Evolutionary conservation across 208 protist genomes (phyloP), one percentile per base, ranked within the genome.

Genomic region (Crithidia sp.): DNA sequence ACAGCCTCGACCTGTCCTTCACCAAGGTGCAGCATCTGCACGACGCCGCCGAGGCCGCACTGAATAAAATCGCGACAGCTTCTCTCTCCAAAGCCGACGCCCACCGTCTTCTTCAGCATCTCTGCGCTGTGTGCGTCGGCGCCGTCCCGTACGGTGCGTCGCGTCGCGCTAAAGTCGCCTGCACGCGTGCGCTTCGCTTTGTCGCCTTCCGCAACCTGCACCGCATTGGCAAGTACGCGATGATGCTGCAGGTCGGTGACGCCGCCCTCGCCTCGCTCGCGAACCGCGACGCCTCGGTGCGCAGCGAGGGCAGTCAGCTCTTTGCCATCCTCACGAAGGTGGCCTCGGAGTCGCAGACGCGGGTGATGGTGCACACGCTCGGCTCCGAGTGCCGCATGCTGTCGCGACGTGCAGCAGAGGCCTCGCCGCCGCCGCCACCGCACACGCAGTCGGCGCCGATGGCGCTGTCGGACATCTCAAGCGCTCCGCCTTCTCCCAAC

Each of bases 201-300:
- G 52, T 92, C 6, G 60, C 93, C 9, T 85, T 92, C 71, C 71
- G 54, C 17, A 96, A 96, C 67, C 67, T 92, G 7, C 92, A 94
- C 76, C 89, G 88, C 60, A 88, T 96, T 71, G 92, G 89, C 17
- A 84, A 84, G 76, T 96, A 82, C 61, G 78, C 74, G 12, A 58
- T 85, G 45, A 93, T 94, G 81, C 55, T 80, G 69, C 77, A 55
- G 44, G 77, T 94, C 16, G 55, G 77, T 10, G 76, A 77, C 14
- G 88, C 89, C 0, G 81, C 86, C 12, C 45, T 93, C 44, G 45
- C 58, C 5, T 79, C 71, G 36, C 81, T 96, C 58, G 81, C 74
- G 14, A 80, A 92, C 71, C 69, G 75, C 7, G 86, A 94, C 71
- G 82, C 76, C 0, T 70, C 45, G 6, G 66, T 91, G 57, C 89